These are phyloP conservation scores for Mycena pura DNA, from an alignment of 768 basidiomycete species.

Conservation along the genomic window DNA sequence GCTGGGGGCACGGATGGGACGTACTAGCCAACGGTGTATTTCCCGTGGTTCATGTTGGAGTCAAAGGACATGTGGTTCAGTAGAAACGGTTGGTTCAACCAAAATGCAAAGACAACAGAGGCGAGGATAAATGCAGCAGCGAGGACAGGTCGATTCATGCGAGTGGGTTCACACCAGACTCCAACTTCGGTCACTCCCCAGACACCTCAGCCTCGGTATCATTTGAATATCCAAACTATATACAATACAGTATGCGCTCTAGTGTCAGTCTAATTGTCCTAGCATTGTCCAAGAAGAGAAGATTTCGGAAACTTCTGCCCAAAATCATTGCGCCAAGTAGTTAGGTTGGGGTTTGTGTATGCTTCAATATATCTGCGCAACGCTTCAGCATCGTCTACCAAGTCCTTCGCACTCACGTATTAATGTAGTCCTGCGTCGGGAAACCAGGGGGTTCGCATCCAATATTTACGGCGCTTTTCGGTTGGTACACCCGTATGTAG, in stretches of 20 bases:
- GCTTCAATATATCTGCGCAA: slow-evolving; percentile 52
- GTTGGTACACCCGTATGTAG: slow-evolving; percentile 92
- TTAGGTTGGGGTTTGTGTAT: slow-evolving; percentile 81
- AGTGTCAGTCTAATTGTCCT: too few species aligned
- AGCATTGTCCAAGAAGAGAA: slow-evolving; percentile 67
- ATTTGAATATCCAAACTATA: too few species aligned
- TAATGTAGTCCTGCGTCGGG: slow-evolving; percentile 86
- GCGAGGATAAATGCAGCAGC: slow-evolving; percentile 2
- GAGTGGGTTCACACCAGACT: too few species aligned
- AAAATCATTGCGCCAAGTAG: slow-evolving; percentile 71
- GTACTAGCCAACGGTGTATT: slow-evolving; percentile 84
- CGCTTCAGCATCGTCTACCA: not conserved
- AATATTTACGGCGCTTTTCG: slow-evolving; percentile 67
- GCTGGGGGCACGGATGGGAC: slow-evolving; percentile 36
- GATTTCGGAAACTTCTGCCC: slow-evolving; percentile 75
- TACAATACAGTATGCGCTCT: too few species aligned
- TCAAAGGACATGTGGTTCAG: not conserved
- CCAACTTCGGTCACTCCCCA: too few species aligned
- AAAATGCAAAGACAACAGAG: slow-evolving; percentile 2
- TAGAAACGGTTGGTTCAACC: slow-evolving; percentile 15
- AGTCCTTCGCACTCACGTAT: slow-evolving; percentile 50
- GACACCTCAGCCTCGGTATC: too few species aligned
- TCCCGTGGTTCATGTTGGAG: slow-evolving; percentile 52
- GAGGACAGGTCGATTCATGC: not conserved
- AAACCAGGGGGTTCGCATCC: slow-evolving; percentile 86